Percentiles rank a stretch among this genome's conserved stretches.
phyloP scores from a whole-genome alignment of 352 stramenopile species.

The Pilasporangium apinafurcum region DNA sequence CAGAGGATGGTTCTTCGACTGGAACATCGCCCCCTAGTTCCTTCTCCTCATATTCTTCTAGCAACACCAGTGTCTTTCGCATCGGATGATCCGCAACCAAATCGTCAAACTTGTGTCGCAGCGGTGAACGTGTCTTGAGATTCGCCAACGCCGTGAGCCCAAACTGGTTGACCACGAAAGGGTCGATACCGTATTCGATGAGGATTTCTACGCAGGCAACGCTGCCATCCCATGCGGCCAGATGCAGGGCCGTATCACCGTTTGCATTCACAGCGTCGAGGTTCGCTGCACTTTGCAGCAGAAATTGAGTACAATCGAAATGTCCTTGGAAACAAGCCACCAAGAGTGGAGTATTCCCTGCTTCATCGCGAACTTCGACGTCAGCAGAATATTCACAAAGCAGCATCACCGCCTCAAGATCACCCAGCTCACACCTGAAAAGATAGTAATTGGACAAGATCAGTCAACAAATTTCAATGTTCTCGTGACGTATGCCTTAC shows the following conservation, averaged over 20 bases:
- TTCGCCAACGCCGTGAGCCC: constrained; percentile 49
- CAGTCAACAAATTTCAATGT: constrained; percentile 5
- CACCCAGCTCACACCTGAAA: constrained; percentile 48
- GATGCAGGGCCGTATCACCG: constrained; percentile 52
- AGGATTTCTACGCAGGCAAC: constrained; percentile 57
- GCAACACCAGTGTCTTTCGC: constrained; percentile 26
- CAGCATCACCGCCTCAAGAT: constrained; percentile 56
- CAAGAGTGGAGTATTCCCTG: constrained; percentile 56
- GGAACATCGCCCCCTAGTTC: not conserved
- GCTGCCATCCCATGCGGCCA: constrained; percentile 60
- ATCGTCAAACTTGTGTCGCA: constrained; percentile 66
- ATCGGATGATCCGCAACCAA: constrained; percentile 44
- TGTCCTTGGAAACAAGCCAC: constrained; percentile 64
- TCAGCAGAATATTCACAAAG: constrained; percentile 63
- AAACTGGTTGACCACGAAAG: constrained; percentile 34
- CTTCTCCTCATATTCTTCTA: constrained; percentile 30
- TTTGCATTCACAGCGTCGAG: constrained; percentile 30
- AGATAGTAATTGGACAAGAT: constrained; percentile 10
- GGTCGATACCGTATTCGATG: constrained; percentile 53
- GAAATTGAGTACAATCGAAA: constrained; percentile 57
- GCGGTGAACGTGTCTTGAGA: constrained; percentile 46
- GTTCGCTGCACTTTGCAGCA: constrained; percentile 65
- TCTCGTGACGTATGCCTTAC: constrained; percentile 24
- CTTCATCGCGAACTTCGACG: constrained; percentile 59
- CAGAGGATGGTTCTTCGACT: no score